Evolutionary conservation across 768 basidiomycete genomes (phyloP), one percentile per base, ranked within the genome.

Genomic region (Dioszegia crocea): DNA sequence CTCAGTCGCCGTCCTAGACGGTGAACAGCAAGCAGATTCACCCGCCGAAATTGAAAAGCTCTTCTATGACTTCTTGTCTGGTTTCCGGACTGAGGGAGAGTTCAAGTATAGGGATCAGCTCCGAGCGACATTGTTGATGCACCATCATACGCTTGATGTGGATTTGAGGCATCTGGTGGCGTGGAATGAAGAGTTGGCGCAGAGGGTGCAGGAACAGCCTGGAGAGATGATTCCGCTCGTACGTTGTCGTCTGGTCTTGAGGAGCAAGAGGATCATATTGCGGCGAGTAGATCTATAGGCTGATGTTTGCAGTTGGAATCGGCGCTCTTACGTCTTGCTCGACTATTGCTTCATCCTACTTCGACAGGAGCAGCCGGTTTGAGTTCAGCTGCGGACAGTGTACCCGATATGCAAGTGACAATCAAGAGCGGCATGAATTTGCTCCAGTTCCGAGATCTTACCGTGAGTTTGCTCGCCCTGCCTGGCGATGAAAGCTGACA

Each of bases 51-150:
- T 85, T 0, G 90, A 91, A 71, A 86, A 85, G 70, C 80, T 86
- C 26, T 81, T 94, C 23, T 82, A 86, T 51, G 88, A 96, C 31
- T 97, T 98, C 78, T 81, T 97, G 43, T 81, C 89, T 54, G 85
- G 86, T 53, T 97, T 89, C 78, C 85, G 93, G 62, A 84, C 93
- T 46, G 89, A 88, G 11, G 88, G 88, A 63, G 88, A 90, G 70
- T 98, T 92, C 80, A 84, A 89, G 53, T 98, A 98, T 78, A 83
- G 93, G 70, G 96, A 99, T 71, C 88, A 88, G 64, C 80, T 98
- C 27, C 84, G 93, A 19, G 89, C 86, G 45, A 94, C 92, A 74
- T 78, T 98, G 31, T 83, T 98, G 14, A 76, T 94, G 63, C 92
- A 92, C 73, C 89, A 93, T 61, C 85, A 88, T 73, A 79, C 86